Base-by-base conservation (phyloP, 306 rosid species). In the Boehmeria nivea region DNA sequence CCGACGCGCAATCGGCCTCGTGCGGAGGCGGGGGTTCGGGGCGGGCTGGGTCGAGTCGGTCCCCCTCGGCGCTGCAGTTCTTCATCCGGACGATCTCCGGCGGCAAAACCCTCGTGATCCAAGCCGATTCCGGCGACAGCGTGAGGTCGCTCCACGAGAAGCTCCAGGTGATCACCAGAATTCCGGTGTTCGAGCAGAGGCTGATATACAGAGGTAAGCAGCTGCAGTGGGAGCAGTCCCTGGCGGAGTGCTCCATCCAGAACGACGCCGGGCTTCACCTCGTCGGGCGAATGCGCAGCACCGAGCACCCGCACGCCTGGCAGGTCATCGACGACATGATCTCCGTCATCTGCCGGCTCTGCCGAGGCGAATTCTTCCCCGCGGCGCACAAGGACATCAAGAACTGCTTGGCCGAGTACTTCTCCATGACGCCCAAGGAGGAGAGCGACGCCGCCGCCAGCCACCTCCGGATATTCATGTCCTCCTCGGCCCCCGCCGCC, bases 181-280 rank as follows among this genome's bases (percentile, higher is more conserved):
- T 88, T 48, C 97, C 91, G 0, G 36, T 68, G 24, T 15, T 5
- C 19, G 76, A 78, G 60, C 88, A 69, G 65, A 65, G 97, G n/a
- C 56, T 89, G 21, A 76, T 81, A 4, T 76, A 85, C 51, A 28
- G 72, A 3, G 85, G 89, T 6, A 85, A 68, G 54, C 87, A 83
- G 66, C 95, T 89, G 18, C 85, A 63, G 62, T 39, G 28, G 67
- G 82, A 83, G 22, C 72, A 77, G 49, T 74, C 76, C 1, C 81
- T 89, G 0, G 64, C 50, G 3, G 83, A 85, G 24, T 89, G 95
- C 57, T 61, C 70, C 3, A 66, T 89, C 12, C 65, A 89, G 43
- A 83, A 83, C 47, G 90, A 89, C 60, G 81, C 80, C 10, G 75
- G 43, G 33, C 51, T 89, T 36, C 87, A 85, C 19, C 57, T 89